These are phyloP conservation scores for Solanum corneliomulleri DNA, from an alignment of 257 asterid species.

Conservation along the genomic window DNA sequence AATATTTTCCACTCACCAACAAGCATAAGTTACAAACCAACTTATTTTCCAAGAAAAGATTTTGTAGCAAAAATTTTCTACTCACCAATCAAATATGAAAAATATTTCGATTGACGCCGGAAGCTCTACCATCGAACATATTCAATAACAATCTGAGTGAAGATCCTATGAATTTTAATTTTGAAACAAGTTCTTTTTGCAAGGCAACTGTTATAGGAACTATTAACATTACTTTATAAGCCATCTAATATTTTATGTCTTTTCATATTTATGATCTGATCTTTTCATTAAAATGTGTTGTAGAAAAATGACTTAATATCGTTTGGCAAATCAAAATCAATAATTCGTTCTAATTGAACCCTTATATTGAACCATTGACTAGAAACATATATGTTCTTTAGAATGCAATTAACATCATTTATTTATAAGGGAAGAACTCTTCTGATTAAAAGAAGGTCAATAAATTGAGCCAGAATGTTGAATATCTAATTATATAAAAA, in stretches of 20 bases:
- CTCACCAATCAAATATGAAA: neutral
- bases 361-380: neutral
- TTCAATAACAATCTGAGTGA: neutral
- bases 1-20: neutral
- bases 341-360: neutral
- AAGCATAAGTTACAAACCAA: neutral
- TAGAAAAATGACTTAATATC: neutral
- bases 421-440: neutral
- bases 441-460: neutral
- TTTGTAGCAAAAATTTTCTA: neutral
- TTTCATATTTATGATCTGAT: neutral
- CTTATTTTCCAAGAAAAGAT: neutral
- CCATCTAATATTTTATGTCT: neutral
- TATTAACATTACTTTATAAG: no score
- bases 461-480: neutral
- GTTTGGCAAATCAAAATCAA: neutral
- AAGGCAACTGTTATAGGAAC: neutral
- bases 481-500: neutral
- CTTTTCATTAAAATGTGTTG: neutral
- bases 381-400: neutral
- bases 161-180: neutral
- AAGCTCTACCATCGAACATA: neutral
- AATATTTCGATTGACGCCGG: neutral
- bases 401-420: neutral
- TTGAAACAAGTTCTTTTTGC: neutral